A percentile compares a stretch with the other conserved stretches of the same genome.
Evolutionary conservation across 179 eudicot species (phyloP).

Genomic region (Spergularia azorica): DNA sequence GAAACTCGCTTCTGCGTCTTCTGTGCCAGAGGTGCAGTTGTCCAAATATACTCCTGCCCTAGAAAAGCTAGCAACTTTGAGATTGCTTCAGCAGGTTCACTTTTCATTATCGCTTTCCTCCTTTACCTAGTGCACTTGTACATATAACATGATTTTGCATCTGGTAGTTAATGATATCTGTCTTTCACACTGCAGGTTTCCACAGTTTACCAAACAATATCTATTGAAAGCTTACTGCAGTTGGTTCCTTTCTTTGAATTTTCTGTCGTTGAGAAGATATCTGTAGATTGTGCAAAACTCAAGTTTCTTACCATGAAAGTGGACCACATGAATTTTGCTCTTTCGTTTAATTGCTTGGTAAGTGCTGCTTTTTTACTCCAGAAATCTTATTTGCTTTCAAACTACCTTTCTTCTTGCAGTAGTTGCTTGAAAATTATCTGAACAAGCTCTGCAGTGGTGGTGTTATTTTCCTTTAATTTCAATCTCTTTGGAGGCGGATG

Average conservation of each 20-base stretch:
- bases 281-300: slow-evolving; percentile 84
- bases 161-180: slow-evolving; percentile 13
- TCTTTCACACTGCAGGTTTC: slow-evolving; percentile 58
- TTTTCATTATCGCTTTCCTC: slow-evolving; percentile 14
- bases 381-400: neutral
- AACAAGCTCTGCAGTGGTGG: neutral
- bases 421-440: neutral
- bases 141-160: neutral
- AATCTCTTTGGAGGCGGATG: neutral
- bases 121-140: neutral
- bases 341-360: slow-evolving; percentile 63
- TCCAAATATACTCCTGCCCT: slow-evolving; percentile 68
- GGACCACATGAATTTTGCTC: slow-evolving; percentile 73
- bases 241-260: slow-evolving; percentile 84
- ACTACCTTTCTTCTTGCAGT: neutral
- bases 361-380: neutral
- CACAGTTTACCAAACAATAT: slow-evolving; percentile 78
- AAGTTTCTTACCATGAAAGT: slow-evolving; percentile 81
- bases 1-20: slow-evolving; percentile 79
- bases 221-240: slow-evolving; percentile 57
- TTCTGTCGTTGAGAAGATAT: slow-evolving; percentile 72
- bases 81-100: slow-evolving; percentile 85
- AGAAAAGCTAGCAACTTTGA: slow-evolving; percentile 80
- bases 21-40: slow-evolving; percentile 83
- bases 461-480: neutral